These are phyloP conservation scores for Acanthochlamys bracteata DNA, from an alignment of 106 monocot species.

Conservation along the genomic window DNA sequence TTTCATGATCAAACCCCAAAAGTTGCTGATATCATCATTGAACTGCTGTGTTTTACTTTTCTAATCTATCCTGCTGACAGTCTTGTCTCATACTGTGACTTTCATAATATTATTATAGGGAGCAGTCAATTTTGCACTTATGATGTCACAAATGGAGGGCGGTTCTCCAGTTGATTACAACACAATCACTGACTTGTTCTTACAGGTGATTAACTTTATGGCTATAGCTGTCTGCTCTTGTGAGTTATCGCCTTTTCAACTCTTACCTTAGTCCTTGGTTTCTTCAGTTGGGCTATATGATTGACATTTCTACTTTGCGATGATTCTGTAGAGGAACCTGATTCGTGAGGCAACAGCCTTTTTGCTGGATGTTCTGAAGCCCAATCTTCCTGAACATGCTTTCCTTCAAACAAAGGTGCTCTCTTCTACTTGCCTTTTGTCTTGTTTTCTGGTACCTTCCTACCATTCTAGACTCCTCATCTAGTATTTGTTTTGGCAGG, in stretches of 20 bases:
- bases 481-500: slow-evolving; percentile 28
- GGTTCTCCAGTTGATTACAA: slow-evolving; percentile 98
- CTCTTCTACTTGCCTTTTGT: neutral
- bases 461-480: neutral
- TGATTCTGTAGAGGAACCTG: slow-evolving; percentile 75
- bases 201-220: slow-evolving; percentile 47
- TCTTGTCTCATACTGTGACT: neutral
- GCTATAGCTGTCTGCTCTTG: neutral
- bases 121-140: slow-evolving; percentile 73
- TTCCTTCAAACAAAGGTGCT: slow-evolving; percentile 94
- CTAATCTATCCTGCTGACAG: too few relatives aligned
- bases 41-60: neutral
- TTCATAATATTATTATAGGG: slow-evolving; percentile 23
- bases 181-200: slow-evolving; percentile 96
- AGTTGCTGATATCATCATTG: neutral
- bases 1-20: neutral
- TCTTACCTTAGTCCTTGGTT: too few relatives aligned
- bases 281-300: too few relatives aligned
- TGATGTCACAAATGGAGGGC: slow-evolving; percentile 99
- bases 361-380: slow-evolving; percentile 95
- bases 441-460: neutral
- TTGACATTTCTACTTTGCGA: neutral
- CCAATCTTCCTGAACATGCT: slow-evolving; percentile 94
- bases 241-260: too few relatives aligned
- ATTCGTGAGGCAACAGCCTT: slow-evolving; percentile 97